Base-by-base conservation (phyloP, 805 yeast species). In the Candida andamanensis region DNA sequence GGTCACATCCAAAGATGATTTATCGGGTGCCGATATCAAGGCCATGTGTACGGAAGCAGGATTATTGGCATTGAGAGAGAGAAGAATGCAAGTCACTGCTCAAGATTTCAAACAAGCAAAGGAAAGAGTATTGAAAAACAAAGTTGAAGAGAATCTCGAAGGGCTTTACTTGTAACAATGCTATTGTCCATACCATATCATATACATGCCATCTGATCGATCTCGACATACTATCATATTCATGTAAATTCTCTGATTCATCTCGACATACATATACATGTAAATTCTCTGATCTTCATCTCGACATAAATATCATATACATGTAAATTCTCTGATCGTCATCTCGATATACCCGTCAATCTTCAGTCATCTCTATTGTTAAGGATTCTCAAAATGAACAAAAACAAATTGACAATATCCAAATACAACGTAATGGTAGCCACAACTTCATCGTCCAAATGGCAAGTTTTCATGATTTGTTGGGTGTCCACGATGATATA, bases 41-140 rank as follows among this genome's bases (percentile, higher is more conserved):
- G 97, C 97, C 35, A 86, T 90, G 42, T 87, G 97, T 58, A 89
- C 97, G 1, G 97, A 90, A 58, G 97, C 97, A 2, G 97, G 97
- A 35, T 72, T 90, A 63, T 74, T 87, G 52, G 97, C 97, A 1
- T 69, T 90, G 54, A 80, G 97, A 60, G 97, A 90, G 59, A 80
- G 97, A 61, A 78, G 97, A 64, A 90, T 90, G 95, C 94, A 87
- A 65, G 97, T 90, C 24, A 85, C 90, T 21, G 92, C 89, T 17
- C 85, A 84, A 40, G 98, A 90, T 56, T 90, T 90, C 67, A 80
- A 83, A 58, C 78, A 79, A 44, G 98, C 96, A 10, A 84, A 87
- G 66, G 97, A 90, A 59, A 78, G 95, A 49, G 95, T 90, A 30
- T 72, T 90, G 76, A 90, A 90, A 74, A 90, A 89, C 57, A 90